These are phyloP conservation scores for Carallia pectinifolia DNA, from an alignment of 345 rosid species.

Conservation along the genomic window DNA sequence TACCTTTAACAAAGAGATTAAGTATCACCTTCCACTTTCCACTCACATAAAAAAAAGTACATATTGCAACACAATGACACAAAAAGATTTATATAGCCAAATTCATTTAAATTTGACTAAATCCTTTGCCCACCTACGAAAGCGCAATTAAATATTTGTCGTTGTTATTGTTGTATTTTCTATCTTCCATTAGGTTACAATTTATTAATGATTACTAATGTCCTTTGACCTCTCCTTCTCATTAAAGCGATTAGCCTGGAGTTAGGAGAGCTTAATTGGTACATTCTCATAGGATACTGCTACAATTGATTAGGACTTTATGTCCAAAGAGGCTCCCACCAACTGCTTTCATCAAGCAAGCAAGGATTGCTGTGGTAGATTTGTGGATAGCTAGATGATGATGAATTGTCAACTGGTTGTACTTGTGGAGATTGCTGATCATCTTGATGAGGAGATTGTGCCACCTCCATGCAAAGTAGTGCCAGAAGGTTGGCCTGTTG, in stretches of 20 bases:
- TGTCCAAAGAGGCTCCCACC: constrained; percentile 63
- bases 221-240: constrained; percentile 37
- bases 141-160: too few species aligned
- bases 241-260: constrained; percentile 19
- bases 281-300: constrained; percentile 4
- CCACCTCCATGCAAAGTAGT: constrained; percentile 51
- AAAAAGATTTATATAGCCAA: too few species aligned
- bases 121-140: too few species aligned
- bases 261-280: constrained; percentile 39
- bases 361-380: constrained; percentile 9
- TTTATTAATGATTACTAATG: constrained; percentile 15
- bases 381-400: constrained; percentile 11
- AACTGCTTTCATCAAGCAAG: constrained; percentile 17
- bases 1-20: constrained; percentile 26
- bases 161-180: neutral
- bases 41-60: neutral
- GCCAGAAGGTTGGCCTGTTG: constrained; percentile 63
- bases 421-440: constrained; percentile 4
- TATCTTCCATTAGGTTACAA: constrained; percentile 7
- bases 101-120: too few species aligned
- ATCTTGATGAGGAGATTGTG: constrained; percentile 24
- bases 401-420: constrained; percentile 22
- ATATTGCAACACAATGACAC: neutral
- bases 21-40: constrained; percentile 12
- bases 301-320: neutral